These are phyloP conservation scores for Tolypocladium guangdongense DNA, from an alignment of 2,329 filamentous ascomycete genomes.

Conservation along the genomic window DNA sequence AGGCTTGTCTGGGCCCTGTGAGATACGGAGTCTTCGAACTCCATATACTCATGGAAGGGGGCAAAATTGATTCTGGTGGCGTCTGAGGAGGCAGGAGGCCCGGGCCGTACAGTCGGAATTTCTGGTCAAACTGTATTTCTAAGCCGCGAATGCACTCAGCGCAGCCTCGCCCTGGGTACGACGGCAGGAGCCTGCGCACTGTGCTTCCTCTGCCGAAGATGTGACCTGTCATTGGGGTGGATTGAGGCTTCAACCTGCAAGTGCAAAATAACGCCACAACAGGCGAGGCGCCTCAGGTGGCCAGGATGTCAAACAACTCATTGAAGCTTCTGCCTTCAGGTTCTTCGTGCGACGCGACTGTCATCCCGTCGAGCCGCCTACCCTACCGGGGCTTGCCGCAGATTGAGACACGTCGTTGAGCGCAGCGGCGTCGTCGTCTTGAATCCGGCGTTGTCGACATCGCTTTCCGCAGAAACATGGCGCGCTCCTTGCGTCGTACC, in stretches of 20 bases:
- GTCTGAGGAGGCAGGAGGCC: not conserved
- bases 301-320: not conserved
- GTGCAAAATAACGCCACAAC: not conserved
- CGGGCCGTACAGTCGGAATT: not conserved
- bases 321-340: not conserved
- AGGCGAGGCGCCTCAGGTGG: not conserved
- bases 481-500: not conserved
- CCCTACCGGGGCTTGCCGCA: not conserved
- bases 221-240: not conserved
- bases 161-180: too few species aligned
- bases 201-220: not conserved
- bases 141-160: not conserved
- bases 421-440: not conserved
- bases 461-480: not conserved
- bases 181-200: not conserved
- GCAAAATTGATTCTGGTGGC: too few species aligned
- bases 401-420: not conserved
- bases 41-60: too few species aligned
- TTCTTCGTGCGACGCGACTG: not conserved
- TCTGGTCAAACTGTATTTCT: not conserved
- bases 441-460: not conserved
- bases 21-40: too few species aligned
- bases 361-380: not conserved
- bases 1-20: too few species aligned
- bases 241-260: not conserved